Evolutionary conservation across 2,329 filamentous ascomycete genomes (phyloP).

Genomic region (Colletotrichum sp.): DNA sequence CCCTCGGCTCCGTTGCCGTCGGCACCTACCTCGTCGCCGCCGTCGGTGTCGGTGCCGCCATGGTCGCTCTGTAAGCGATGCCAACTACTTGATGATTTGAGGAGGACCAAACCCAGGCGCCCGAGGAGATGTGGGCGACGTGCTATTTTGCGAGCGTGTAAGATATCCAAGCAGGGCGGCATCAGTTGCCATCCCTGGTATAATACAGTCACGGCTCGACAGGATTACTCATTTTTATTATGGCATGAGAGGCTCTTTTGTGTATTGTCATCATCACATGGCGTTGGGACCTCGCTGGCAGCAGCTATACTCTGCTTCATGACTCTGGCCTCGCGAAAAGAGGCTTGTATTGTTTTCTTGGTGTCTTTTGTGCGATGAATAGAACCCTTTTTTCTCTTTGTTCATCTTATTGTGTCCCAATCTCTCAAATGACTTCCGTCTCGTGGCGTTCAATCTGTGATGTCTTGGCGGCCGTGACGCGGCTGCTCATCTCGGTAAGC

Average conservation of each 20-base stretch:
- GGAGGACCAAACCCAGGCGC: neutral
- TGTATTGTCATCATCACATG: constrained; percentile 13
- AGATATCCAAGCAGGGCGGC: constrained; percentile 12
- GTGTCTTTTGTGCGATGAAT: constrained; percentile 5
- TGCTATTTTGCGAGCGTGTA: constrained; percentile 13
- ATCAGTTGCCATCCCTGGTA: neutral
- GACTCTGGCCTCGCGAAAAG: neutral
- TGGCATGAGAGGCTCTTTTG: constrained; percentile 16
- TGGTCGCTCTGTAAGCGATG: constrained; percentile 57
- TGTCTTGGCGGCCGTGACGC: neutral
- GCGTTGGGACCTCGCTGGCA: constrained; percentile 16
- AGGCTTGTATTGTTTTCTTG: constrained; percentile 6
- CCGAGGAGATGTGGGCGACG: neutral
- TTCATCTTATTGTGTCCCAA: neutral
- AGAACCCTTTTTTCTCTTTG: constrained; percentile 12
- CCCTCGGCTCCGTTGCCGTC: constrained; percentile 51
- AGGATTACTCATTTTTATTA: neutral
- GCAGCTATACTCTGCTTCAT: constrained; percentile 15
- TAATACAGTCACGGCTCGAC: constrained; percentile 18
- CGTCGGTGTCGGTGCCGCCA: constrained; percentile 54
- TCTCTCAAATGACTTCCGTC: neutral
- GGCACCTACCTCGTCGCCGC: constrained; percentile 59
- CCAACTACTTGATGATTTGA: neutral
- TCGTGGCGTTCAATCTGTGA: neutral
- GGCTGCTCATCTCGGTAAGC: neutral